Evolutionary conservation across 2,329 filamentous ascomycete species (phyloP).

Genomic region (Pseudogymnoascus sp.): DNA sequence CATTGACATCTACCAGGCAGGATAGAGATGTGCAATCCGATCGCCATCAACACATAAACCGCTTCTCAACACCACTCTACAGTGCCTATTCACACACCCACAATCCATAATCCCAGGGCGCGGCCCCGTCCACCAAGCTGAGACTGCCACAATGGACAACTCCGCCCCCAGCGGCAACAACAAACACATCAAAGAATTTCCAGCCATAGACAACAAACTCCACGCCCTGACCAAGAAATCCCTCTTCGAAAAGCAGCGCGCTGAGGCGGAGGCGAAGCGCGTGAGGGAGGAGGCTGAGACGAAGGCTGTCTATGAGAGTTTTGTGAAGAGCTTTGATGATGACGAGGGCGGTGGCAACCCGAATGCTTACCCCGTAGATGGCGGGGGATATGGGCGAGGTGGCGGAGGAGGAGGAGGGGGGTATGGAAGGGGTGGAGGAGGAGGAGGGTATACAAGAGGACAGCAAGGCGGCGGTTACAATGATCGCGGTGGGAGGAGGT

Average conservation of each 20-base stretch:
- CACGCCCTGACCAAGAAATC: constrained; percentile 76
- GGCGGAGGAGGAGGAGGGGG: constrained; percentile 20
- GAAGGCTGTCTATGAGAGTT: constrained; percentile 77
- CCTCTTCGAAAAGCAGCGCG: constrained; percentile 79
- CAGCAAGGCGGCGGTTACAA: neutral
- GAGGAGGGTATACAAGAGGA: neutral
- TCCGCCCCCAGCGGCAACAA: neutral
- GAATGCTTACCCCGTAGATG: constrained; percentile 13
- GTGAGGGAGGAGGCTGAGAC: constrained; percentile 79
- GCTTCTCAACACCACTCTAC: neutral
- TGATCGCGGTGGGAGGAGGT: neutral
- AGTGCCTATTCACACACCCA: neutral
- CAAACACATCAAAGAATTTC: constrained; percentile 43
- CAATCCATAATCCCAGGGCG: neutral
- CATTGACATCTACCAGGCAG: neutral
- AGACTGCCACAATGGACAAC: neutral
- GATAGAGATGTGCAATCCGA: neutral
- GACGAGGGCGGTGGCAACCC: constrained; percentile 36
- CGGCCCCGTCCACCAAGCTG: neutral
- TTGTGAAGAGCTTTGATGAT: constrained; percentile 69
- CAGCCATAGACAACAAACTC: constrained; percentile 68
- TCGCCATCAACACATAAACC: neutral
- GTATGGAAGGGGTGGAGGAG: constrained; percentile 25
- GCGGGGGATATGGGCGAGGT: constrained; percentile 14
- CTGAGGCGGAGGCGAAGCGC: constrained; percentile 82